These are phyloP conservation scores for Botrytis medusae DNA, from an alignment of 2,329 filamentous ascomycete genomes.

Conservation along the genomic window DNA sequence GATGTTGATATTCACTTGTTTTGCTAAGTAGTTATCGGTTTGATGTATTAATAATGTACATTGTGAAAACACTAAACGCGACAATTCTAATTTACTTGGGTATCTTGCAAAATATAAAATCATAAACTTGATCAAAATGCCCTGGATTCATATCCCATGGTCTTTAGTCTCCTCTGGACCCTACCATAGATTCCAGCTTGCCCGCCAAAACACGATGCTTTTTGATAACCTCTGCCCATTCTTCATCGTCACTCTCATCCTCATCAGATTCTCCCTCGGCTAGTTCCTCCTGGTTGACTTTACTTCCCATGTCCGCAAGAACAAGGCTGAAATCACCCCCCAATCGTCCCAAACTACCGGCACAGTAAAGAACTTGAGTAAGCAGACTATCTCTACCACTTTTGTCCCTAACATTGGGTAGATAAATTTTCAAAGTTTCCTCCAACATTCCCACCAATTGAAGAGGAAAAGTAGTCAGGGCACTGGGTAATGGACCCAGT, in stretches of 20 bases:
- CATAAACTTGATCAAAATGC: neutral
- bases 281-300: conserved; percentile 39
- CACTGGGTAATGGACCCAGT: conserved; percentile 66
- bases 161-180: conserved; percentile 37
- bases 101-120: conserved; percentile 11
- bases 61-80: neutral
- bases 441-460: conserved; percentile 80
- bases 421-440: conserved; percentile 71
- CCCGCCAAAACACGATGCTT: conserved; percentile 84
- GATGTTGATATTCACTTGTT: neutral
- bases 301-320: conserved; percentile 58
- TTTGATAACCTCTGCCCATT: conserved; percentile 89
- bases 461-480: conserved; percentile 79
- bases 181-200: conserved; percentile 68
- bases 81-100: conserved; percentile 3
- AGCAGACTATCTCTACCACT: conserved; percentile 81
- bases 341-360: conserved; percentile 82
- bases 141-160: neutral
- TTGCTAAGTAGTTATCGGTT: too few species aligned
- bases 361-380: conserved; percentile 91
- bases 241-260: conserved; percentile 55
- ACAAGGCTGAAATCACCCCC: conserved; percentile 93
- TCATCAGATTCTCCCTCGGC: conserved; percentile 46
- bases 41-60: neutral
- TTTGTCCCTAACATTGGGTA: conserved; percentile 79